Evolutionary conservation across 2,329 filamentous ascomycete genomes (phyloP).

Genomic region (Harringtonia aguacate): DNA sequence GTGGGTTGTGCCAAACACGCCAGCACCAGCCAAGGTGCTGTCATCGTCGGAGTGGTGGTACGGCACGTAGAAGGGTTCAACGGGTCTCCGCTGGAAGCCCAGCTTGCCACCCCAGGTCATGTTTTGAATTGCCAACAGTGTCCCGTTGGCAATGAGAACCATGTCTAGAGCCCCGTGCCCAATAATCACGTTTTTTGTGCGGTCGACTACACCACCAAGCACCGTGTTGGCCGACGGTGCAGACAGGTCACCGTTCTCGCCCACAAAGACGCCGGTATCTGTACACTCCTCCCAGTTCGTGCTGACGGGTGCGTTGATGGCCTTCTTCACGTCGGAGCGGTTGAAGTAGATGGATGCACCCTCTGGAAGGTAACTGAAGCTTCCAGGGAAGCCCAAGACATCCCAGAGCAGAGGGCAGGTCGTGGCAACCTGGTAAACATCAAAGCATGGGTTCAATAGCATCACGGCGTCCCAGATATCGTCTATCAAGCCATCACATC

Average conservation of each 20-base stretch:
- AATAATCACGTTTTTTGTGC: conserved; percentile 62
- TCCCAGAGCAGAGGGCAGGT: conserved; percentile 61
- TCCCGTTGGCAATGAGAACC: conserved; percentile 57
- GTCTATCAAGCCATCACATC: conserved; percentile 47
- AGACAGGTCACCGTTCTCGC: conserved; percentile 34
- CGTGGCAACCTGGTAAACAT: conserved; percentile 62
- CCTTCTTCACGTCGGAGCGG: conserved; percentile 37
- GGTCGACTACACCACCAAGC: conserved; percentile 62
- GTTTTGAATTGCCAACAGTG: conserved; percentile 64
- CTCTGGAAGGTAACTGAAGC: conserved; percentile 49
- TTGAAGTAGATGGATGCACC: conserved; percentile 59
- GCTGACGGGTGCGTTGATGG: conserved; percentile 18
- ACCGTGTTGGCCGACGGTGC: conserved; percentile 43
- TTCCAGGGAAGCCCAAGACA: too few relatives aligned
- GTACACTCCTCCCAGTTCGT: conserved; percentile 51
- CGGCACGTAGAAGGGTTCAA: conserved; percentile 58
- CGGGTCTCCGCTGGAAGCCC: conserved; percentile 54
- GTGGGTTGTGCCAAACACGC: conserved; percentile 56
- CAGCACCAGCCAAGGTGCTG: conserved; percentile 29
- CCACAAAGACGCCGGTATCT: conserved; percentile 25
- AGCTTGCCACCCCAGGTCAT: conserved; percentile 67
- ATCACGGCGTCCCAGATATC: conserved; percentile 42
- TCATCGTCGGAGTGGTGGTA: conserved; percentile 38
- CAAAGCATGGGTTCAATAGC: conserved; percentile 65
- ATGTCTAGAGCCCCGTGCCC: conserved; percentile 62